Conservation (phyloP, 2,329 filamentous ascomycete species). For the Proliferodiscus dingleyae region DNA sequence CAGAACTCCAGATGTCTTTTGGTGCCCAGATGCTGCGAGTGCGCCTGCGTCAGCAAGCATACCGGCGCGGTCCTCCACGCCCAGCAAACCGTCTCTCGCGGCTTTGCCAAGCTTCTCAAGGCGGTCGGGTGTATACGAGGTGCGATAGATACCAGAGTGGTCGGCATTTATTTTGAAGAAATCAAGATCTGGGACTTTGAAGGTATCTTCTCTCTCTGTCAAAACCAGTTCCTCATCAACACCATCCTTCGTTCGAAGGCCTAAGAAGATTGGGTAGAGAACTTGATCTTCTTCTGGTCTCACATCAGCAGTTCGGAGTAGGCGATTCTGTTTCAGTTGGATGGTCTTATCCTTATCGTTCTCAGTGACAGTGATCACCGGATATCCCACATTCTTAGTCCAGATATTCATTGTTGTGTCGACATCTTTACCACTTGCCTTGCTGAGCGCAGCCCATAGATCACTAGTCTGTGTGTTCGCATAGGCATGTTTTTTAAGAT, state of each 20-base stretch:
- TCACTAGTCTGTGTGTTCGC: slow-evolving; percentile 90
- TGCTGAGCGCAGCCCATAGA: slow-evolving; percentile 80
- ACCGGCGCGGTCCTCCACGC: slow-evolving; percentile 85
- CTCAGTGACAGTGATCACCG: slow-evolving; percentile 82
- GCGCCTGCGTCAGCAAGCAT: slow-evolving; percentile 94
- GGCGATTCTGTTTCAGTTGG: slow-evolving; percentile 89
- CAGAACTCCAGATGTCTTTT: slow-evolving; percentile 85
- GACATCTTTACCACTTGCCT: slow-evolving; percentile 87
- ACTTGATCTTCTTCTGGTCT: slow-evolving; percentile 88
- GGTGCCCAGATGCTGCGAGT: slow-evolving; percentile 82
- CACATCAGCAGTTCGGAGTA: slow-evolving; percentile 86
- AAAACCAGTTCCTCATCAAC: slow-evolving; percentile 73
- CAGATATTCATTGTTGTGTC: slow-evolving; percentile 89
- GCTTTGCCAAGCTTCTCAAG: slow-evolving; percentile 83
- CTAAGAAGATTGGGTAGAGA: slow-evolving; percentile 85
- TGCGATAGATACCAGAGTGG: slow-evolving; percentile 88
- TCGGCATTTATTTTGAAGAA: slow-evolving; percentile 98
- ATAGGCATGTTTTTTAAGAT: slow-evolving; percentile 95
- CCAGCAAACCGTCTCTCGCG: slow-evolving; percentile 73
- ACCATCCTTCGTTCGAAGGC: slow-evolving; percentile 77
- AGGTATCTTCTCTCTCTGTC: slow-evolving; percentile 63
- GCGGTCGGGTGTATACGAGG: slow-evolving; percentile 77
- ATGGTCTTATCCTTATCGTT: slow-evolving; percentile 66
- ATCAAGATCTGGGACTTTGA: slow-evolving; percentile 72
- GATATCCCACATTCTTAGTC: slow-evolving; percentile 95